Evolutionary conservation across 345 rosid species (phyloP), one percentile per base, ranked within the genome.

Genomic region (Populus pruinosa): DNA sequence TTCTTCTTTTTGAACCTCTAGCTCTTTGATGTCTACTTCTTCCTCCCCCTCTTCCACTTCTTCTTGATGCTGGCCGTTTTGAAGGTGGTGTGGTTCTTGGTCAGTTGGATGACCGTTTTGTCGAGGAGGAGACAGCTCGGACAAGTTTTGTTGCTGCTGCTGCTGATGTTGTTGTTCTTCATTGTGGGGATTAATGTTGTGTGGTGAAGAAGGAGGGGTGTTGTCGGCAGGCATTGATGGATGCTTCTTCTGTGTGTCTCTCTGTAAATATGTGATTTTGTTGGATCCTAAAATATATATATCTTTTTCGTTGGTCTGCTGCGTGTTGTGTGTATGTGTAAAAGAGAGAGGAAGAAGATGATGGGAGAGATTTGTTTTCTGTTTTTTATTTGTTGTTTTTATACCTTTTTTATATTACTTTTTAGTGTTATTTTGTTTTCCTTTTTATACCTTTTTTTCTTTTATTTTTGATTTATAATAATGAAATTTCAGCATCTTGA

Each of bases 161-260:
- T 23, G 71, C 2, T 69, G 71, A 36, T 69, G 70, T 16, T 70
- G 76, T 5, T 72, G 78, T 43, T 84, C 83, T n/a, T 85, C 79
- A 70, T 74, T 88, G 66, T 83, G 83, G 76, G 73, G 70, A 82
- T 72, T 76, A 49, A 82, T 85, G 85, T 85, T 88, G 74, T 89
- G 93, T 29, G 89, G 82, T 74, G 87, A 79, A 56, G 88, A 71
- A 79, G 84, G 88, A 90, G 63, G 25, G 29, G 5, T 8, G 6
- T 25, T 8, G 14, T 90, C 88, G n/a, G 96, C 84, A 74, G 97
- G 98, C 98, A 94, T 94, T 92, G 86, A 44, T 68, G 76, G 71
- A 55, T 44, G 50, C 62, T 33, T 39, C 55, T 13, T 10, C 63
- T 23, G 17, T 59, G 14, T 59, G 63, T 59, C 29, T n/a, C 63